These are phyloP conservation scores for Phialophora verrucosa DNA, from an alignment of 2,329 filamentous ascomycete genomes.

Conservation along the genomic window DNA sequence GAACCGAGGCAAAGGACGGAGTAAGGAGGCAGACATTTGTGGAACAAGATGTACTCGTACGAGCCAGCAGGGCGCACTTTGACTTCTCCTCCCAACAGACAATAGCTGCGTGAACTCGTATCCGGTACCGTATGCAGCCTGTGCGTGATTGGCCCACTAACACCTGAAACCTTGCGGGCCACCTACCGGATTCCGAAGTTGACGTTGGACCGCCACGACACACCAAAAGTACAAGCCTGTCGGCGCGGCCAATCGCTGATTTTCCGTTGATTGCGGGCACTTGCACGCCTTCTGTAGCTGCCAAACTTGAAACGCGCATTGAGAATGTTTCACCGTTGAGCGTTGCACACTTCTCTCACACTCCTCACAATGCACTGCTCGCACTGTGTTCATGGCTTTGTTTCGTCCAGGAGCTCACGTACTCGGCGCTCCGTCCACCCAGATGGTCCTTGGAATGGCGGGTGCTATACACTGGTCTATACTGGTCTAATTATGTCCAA, in stretches of 20 bases:
- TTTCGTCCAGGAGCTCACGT: neutral
- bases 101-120: neutral
- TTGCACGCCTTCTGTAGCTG: neutral
- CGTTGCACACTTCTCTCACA: neutral
- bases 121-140: neutral
- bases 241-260: neutral
- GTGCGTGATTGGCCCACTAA: neutral
- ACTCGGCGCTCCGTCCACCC: neutral
- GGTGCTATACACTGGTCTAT: neutral
- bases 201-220: neutral
- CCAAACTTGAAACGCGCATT: constrained; percentile 12
- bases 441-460: neutral
- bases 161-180: constrained; percentile 8
- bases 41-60: neutral
- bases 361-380: neutral
- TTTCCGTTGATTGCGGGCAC: neutral
- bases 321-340: constrained; percentile 5
- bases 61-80: neutral
- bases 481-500: neutral
- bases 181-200: constrained; percentile 12
- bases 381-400: neutral
- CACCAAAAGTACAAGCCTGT: constrained; percentile 11
- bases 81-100: neutral
- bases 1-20: neutral
- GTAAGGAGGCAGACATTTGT: neutral